Conservation (phyloP, 164 flowering plant genomes). For the Taxillus chinensis region DNA sequence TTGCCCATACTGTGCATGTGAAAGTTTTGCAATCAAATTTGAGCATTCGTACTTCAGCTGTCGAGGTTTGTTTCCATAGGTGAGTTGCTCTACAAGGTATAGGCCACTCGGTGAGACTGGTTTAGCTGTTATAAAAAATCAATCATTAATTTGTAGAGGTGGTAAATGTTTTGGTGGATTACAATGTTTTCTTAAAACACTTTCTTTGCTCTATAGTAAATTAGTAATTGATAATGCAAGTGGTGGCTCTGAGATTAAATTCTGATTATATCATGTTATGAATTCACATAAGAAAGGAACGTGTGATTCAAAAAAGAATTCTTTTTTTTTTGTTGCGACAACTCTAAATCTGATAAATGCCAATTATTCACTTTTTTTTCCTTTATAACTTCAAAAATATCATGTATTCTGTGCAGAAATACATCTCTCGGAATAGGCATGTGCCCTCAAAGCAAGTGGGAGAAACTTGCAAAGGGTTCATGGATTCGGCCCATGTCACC, state of each 20-base stretch:
- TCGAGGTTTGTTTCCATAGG: conserved; percentile 85
- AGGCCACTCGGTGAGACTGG: not conserved
- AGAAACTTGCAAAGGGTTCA: conserved; percentile 58
- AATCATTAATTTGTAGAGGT: not conserved
- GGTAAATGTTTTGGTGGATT: not conserved
- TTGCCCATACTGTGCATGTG: conserved; percentile 53
- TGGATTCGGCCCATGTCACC: conserved; percentile 79
- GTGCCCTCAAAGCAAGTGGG: conserved; percentile 73
- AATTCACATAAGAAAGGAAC: not conserved
- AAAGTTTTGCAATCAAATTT: conserved; percentile 26
- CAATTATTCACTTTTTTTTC: too few species aligned
- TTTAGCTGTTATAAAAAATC: not conserved
- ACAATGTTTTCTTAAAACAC: too few species aligned
- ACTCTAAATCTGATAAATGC: not conserved
- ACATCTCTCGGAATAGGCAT: conserved; percentile 56
- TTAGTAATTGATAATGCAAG: not conserved
- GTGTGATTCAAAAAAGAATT: not conserved
- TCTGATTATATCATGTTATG: not conserved
- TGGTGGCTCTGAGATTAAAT: not conserved
- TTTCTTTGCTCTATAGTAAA: too few species aligned
- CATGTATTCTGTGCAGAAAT: conserved; percentile 40
- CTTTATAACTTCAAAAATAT: too few species aligned
- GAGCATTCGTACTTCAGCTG: conserved; percentile 19
- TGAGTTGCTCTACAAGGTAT: conserved; percentile 19
- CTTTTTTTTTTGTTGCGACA: not conserved